Evolutionary conservation across 139 green algal species (phyloP).

Genomic region (Closterium sp.): DNA sequence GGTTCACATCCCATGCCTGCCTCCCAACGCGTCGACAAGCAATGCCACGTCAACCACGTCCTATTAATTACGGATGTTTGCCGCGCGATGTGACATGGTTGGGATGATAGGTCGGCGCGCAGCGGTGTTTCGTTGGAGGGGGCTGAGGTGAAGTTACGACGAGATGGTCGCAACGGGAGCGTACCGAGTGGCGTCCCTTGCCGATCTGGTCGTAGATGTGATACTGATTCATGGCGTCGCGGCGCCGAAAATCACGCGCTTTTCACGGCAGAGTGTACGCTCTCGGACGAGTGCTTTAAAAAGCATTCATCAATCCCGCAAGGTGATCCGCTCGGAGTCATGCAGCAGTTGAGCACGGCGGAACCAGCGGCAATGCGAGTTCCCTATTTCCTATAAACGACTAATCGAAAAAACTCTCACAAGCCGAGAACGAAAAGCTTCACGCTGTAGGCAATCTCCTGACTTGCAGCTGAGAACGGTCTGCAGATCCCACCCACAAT

Average conservation of each 20-base stretch:
- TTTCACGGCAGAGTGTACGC: background rate
- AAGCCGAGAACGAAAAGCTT: background rate
- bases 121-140: background rate
- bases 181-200: conserved; percentile 76
- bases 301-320: background rate
- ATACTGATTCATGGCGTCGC: conserved; percentile 55
- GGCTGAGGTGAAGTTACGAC: background rate
- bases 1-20: too few species aligned
- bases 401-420: background rate
- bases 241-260: background rate
- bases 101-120: too few species aligned
- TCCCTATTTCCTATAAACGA: background rate
- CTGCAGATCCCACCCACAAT: background rate
- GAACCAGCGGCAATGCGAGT: background rate
- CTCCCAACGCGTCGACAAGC: too few species aligned
- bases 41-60: too few species aligned
- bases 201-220: conserved; percentile 89
- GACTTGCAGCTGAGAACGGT: background rate
- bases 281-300: background rate
- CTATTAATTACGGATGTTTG: background rate
- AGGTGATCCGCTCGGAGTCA: background rate
- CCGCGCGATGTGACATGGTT: background rate
- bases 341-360: background rate
- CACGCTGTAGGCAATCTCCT: background rate
- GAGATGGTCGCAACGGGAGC: background rate